These are phyloP conservation scores for Xerocomellus intermedius DNA, from an alignment of 768 basidiomycete species.

Conservation along the genomic window DNA sequence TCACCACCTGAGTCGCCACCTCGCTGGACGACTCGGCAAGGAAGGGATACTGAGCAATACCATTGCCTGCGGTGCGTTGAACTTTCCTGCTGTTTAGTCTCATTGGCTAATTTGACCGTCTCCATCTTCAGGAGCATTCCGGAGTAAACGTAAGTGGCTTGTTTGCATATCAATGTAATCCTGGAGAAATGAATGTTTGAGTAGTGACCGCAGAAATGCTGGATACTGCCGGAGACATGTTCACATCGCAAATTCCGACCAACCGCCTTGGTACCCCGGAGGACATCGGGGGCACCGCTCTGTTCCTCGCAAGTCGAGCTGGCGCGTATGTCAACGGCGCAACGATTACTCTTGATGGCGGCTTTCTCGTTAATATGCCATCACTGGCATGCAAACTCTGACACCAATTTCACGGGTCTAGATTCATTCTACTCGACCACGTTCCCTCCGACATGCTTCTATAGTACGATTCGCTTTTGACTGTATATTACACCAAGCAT, in stretches of 20 bases:
- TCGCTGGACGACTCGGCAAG: constrained; percentile 54
- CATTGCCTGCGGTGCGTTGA: constrained; percentile 54
- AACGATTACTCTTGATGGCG: constrained; percentile 62
- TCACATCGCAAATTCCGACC: constrained; percentile 46
- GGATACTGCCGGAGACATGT: constrained; percentile 40
- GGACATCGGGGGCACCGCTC: constrained; percentile 60
- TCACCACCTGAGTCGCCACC: constrained; percentile 57
- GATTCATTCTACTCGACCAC: neutral
- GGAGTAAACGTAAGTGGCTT: constrained; percentile 39
- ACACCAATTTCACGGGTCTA: neutral
- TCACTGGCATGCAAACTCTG: constrained; percentile 35
- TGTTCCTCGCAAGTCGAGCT: constrained; percentile 61
- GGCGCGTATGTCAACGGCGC: constrained; percentile 65
- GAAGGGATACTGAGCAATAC: constrained; percentile 63
- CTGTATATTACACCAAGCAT: constrained; percentile 3
- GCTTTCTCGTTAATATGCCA: constrained; percentile 44
- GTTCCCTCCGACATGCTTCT: neutral
- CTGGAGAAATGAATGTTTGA: neutral
- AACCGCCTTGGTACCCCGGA: constrained; percentile 58
- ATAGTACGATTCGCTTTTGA: neutral
- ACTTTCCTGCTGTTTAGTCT: neutral
- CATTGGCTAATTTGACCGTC: neutral
- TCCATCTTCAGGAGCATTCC: constrained; percentile 33
- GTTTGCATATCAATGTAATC: neutral
- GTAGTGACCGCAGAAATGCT: constrained; percentile 58